Base-by-base conservation (phyloP, 257 asterid genomes). In the Coffea canephora region DNA sequence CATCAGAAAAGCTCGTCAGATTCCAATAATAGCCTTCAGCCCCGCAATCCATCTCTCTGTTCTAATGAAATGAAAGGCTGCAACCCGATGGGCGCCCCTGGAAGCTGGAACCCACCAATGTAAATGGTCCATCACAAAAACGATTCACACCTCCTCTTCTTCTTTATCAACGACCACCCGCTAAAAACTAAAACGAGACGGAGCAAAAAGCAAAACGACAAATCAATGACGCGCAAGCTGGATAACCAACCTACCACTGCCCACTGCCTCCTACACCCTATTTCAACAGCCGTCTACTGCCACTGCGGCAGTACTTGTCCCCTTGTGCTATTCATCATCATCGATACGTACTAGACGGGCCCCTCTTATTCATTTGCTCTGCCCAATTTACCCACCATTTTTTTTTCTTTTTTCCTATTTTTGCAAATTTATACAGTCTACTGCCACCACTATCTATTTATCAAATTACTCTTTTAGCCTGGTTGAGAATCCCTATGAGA, bases 191-290 rank as follows among this genome's bases (percentile, higher is more conserved):
- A 14, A n/a, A 39, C 43, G 43, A 39, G 4, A 39, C 43, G 21
- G 41, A 9, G 46, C 15, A 52, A 6, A 6, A 41, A 27, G 31
- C 31, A 64, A 57, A 25, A 27, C 31, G 78, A 71, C 78, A 49
- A 79, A 50, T 8, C 55, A 34, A 55, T 54, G 67, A 39, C 4
- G 74, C 48, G 5, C 74, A 45, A 27, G 43, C 9, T 16, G 52
- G 45, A 77, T 68, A 78, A 79, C 77, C 69, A 71, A 79, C 64
- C 64, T 61, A 79, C 64, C 61, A 1, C 72, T 70, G 77, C 25
- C 64, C 61, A 1, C 72, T 70, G 77, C 25, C 46, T 43, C 23
- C 16, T 5, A 52, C 49, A 21, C 64, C 54, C 73, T 65, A 55
- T 41, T n/a, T 19, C 43, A 39, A 65, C 69, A 65, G 75, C 41